Evolutionary conservation across 2,329 filamentous ascomycete genomes (phyloP).

Genomic region (Ophiognomonia clavigignenti-juglandacearum): DNA sequence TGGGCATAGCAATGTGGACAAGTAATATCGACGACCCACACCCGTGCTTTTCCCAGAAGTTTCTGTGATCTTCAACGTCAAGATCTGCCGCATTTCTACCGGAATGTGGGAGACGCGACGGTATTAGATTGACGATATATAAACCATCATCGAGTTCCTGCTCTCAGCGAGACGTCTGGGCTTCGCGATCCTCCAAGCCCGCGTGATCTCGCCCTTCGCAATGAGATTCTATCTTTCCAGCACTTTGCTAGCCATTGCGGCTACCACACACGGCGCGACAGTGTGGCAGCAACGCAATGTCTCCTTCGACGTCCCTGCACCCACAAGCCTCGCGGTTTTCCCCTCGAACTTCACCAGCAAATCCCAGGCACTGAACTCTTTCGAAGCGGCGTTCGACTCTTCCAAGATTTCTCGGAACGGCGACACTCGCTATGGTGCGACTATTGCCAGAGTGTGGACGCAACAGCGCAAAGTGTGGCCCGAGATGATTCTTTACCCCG

Average conservation of each 20-base stretch:
- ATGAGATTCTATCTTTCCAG: not conserved
- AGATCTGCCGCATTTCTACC: too few relatives aligned
- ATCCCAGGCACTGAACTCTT: not conserved
- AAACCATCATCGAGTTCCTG: too few relatives aligned
- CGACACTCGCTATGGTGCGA: conserved; percentile 5
- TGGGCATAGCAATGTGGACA: too few relatives aligned
- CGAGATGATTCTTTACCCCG: conserved; percentile 10
- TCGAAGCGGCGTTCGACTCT: not conserved
- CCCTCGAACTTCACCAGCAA: conserved; percentile 5
- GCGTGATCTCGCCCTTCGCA: not conserved
- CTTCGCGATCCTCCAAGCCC: too few relatives aligned
- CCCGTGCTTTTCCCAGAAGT: too few relatives aligned
- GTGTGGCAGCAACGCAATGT: conserved; percentile 8
- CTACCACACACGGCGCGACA: not conserved
- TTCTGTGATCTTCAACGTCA: too few relatives aligned
- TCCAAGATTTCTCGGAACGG: conserved; percentile 6
- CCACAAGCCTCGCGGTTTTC: not conserved
- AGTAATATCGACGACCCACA: too few relatives aligned
- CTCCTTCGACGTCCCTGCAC: not conserved
- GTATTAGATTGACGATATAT: too few relatives aligned
- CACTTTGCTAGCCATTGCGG: not conserved
- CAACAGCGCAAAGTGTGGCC: conserved; percentile 12
- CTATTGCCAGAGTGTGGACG: conserved; percentile 9
- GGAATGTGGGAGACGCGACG: too few relatives aligned
- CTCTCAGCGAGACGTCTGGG: too few relatives aligned